A percentile compares a stretch with the other conserved stretches of the same genome.
phyloP scores from a whole-genome alignment of 495 filamentous ascomycete species.

The Aspergillus sclerotioniger region DNA sequence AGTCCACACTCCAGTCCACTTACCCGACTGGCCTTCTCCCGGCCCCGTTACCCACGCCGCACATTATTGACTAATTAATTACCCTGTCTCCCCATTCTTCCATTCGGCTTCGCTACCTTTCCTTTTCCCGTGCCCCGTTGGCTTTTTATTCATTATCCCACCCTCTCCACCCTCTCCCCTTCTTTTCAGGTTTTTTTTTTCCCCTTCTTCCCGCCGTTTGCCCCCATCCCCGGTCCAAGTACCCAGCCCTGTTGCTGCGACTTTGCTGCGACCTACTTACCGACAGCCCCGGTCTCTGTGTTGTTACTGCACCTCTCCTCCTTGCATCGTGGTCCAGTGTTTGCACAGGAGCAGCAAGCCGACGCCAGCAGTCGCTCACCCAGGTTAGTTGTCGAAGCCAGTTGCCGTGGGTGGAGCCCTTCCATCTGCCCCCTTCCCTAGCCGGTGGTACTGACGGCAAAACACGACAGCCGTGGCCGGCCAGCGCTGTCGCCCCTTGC shows the following conservation, averaged over 20 bases:
- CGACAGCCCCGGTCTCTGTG: background rate
- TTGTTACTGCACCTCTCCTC: background rate
- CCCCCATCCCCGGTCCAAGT: background rate
- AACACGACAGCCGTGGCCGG: slow-evolving; percentile 14
- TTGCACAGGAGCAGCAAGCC: background rate
- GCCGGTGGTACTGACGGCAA: slow-evolving; percentile 16
- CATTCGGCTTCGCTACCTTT: slow-evolving; percentile 6
- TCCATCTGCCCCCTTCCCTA: background rate
- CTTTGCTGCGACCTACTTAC: background rate
- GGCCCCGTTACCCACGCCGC: background rate
- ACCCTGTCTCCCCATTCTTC: background rate
- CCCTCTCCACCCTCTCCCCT: background rate
- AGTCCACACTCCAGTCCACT: background rate
- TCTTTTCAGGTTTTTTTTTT: background rate
- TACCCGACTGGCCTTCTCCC: slow-evolving; percentile 5
- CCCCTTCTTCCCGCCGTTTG: slow-evolving; percentile 5
- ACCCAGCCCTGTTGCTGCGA: background rate
- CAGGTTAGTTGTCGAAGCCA: slow-evolving; percentile 3
- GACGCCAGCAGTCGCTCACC: background rate
- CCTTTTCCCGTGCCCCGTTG: slow-evolving; percentile 6
- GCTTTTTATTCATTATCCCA: slow-evolving; percentile 9
- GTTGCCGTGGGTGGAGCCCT: slow-evolving; percentile 8
- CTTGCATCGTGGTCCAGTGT: background rate
- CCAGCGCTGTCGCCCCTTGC: slow-evolving; percentile 15
- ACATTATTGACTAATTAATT: background rate